Conservation (phyloP, 805 yeast genomes). For the Kluyveromyces dobzhanskii region DNA sequence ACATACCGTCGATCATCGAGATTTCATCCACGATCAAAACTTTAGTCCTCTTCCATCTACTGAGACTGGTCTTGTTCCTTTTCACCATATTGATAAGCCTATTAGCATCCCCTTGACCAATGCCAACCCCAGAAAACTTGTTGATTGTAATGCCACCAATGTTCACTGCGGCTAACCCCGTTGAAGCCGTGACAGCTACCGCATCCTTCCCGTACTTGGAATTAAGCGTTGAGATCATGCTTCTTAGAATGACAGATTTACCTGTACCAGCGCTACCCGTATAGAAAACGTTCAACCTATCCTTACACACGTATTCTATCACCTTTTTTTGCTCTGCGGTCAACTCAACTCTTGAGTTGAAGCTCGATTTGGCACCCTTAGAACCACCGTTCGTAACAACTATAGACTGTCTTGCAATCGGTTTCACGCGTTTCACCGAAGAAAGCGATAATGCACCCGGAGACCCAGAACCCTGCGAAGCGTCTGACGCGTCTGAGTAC, state of each 20-base stretch:
- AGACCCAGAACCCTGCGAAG: conserved; percentile 1
- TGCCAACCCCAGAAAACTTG: conserved; percentile 77
- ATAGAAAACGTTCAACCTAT: conserved; percentile 51
- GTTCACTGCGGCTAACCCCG: conserved; percentile 92
- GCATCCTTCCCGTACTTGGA: conserved; percentile 35
- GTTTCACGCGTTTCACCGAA: conserved; percentile 3
- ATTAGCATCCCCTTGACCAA: conserved; percentile 49
- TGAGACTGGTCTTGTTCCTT: conserved; percentile 34
- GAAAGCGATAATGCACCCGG: conserved; percentile 1
- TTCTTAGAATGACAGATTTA: conserved; percentile 60
- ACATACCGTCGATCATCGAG: conserved; percentile 81
- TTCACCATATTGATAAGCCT: conserved; percentile 41
- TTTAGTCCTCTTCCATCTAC: conserved; percentile 57
- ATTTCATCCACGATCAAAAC: conserved; percentile 86
- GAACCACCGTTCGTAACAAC: background rate
- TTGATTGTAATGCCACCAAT: conserved; percentile 89
- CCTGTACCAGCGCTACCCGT: conserved; percentile 90
- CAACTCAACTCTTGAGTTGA: conserved; percentile 14
- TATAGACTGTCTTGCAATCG: conserved; percentile 1
- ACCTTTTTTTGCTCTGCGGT: conserved; percentile 46
- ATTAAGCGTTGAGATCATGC: conserved; percentile 49
- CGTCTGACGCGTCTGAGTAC: conserved; percentile 4
- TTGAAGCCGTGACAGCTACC: conserved; percentile 89
- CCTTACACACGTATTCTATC: conserved; percentile 42
- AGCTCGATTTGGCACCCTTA: background rate